Evolutionary conservation across 306 rosid species (phyloP), one percentile per base, ranked within the genome.

Genomic region (Trichosanthes truncata): DNA sequence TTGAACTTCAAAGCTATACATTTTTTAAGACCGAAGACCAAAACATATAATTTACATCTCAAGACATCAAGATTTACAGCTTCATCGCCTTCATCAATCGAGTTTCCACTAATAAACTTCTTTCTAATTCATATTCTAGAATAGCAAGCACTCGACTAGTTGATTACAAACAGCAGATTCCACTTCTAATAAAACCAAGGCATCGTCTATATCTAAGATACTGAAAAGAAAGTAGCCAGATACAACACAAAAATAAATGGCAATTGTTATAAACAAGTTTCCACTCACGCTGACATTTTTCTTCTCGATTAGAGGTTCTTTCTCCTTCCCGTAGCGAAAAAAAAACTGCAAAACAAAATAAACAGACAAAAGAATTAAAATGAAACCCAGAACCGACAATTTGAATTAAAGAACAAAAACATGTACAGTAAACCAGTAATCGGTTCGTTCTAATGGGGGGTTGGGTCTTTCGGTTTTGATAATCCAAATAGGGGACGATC

Each of bases 221-320:
- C 5, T 25, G 56, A 1, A 38, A 7, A 71, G 12, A 11, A 23
- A 10, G 1, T 35, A 1, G 5, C 4, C 20, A 68, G 15, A 12
- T 40, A n/a, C 35, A 71, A 14, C 12, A 21, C 55, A 0, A 0
- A 62, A 14, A 62, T 13, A 71, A 71, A 3, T 6, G 36, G 56
- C 12, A 45, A 14, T 3, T 13, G 12, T 0, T 3, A 43, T 7
- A 43, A 71, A 45, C 6, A 71, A 65, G 13, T 5, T 23, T 45
- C 31, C 56, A 45, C 76, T 71, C 56, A 71, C 76, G 38, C 56
- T 45, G 76, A 71, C 76, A 71, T 71, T 45, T 48, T 71, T 71
- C 76, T 71, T 45, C 76, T 15, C 26, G 56, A 23, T 45, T 71
- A 71, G 36, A 69, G 43, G 56, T 71, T 36, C 14, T 36, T 17